Evolutionary conservation across 2,329 filamentous ascomycete genomes (phyloP).

Genomic region (Zasmidium citrigriseum): DNA sequence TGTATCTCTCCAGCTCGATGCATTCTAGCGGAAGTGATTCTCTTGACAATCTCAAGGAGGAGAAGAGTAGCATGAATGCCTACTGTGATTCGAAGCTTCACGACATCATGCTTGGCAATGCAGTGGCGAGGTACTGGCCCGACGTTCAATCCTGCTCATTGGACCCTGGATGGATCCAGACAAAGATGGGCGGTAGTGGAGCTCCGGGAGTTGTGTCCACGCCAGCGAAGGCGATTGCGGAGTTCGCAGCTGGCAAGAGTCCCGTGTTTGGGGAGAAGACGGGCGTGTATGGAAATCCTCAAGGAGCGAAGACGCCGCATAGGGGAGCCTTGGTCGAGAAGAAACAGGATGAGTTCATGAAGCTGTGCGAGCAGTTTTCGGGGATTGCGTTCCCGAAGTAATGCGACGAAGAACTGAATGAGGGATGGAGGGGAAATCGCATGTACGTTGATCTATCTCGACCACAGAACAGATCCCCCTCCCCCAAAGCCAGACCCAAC

Average conservation of each 20-base stretch:
- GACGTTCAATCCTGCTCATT: conserved; percentile 50
- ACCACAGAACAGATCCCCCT: too few relatives aligned
- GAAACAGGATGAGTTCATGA: conserved; percentile 49
- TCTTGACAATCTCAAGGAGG: conserved; percentile 44
- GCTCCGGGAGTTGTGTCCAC: conserved; percentile 52
- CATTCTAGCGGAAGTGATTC: conserved; percentile 51
- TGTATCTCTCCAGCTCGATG: conserved; percentile 56
- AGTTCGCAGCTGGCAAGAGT: conserved; percentile 47
- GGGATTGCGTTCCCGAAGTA: conserved; percentile 35
- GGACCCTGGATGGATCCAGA: conserved; percentile 50
- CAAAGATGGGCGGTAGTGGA: conserved; percentile 43
- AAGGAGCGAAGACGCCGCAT: conserved; percentile 24
- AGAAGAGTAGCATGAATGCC: conserved; percentile 27
- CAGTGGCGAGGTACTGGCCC: conserved; percentile 51
- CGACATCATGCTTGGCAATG: conserved; percentile 57
- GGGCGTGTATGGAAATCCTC: conserved; percentile 38
- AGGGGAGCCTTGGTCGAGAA: conserved; percentile 40
- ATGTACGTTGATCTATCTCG: too few relatives aligned
- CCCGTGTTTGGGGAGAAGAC: conserved; percentile 41
- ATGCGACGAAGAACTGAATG: too few relatives aligned
- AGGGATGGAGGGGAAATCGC: too few relatives aligned
- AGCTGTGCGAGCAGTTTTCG: conserved; percentile 39
- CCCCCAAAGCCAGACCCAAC: too few relatives aligned
- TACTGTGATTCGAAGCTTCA: conserved; percentile 49
- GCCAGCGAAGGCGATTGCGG: conserved; percentile 51